phyloP scores from a whole-genome alignment of 2,329 filamentous ascomycete species.

The Pseudogymnoascus sp. region DNA sequence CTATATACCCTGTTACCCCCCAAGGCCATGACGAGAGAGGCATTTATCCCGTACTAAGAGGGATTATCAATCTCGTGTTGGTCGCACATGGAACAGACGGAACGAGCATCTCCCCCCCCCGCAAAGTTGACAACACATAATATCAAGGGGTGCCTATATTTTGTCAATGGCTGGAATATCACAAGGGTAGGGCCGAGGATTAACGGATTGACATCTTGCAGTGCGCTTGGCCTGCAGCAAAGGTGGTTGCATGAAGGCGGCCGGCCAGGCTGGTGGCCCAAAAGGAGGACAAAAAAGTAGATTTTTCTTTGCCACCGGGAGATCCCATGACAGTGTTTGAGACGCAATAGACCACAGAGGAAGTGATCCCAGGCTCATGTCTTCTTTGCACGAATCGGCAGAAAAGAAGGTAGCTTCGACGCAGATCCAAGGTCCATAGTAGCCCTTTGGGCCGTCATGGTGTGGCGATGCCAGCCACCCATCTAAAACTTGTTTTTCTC shows the following conservation, averaged over 20 bases:
- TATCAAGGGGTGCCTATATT: constrained; percentile 4
- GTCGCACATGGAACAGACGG: constrained; percentile 2
- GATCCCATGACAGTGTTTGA: not conserved
- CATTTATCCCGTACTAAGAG: constrained; percentile 5
- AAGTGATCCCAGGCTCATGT: constrained; percentile 1
- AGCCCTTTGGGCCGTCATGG: not conserved
- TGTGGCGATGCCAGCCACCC: not conserved
- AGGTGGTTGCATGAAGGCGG: not conserved
- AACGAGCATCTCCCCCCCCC: not conserved
- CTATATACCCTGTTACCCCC: no score
- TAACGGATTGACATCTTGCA: constrained; percentile 5
- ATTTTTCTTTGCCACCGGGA: constrained; percentile 2
- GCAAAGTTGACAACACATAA: constrained; percentile 2
- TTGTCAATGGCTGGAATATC: constrained; percentile 4
- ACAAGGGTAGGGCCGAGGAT: constrained; percentile 4
- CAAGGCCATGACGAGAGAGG: not conserved
- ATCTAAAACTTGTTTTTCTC: not conserved
- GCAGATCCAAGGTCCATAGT: not conserved
- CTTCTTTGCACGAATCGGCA: not conserved
- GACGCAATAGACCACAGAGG: not conserved
- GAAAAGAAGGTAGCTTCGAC: not conserved
- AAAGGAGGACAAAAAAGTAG: constrained; percentile 3
- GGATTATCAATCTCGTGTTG: constrained; percentile 5
- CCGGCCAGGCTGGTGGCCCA: constrained; percentile 4
- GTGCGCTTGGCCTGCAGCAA: constrained; percentile 1